These are phyloP conservation scores for Skeletonema grethae DNA, from an alignment of 108 stramenopile genomes.

Conservation along the genomic window DNA sequence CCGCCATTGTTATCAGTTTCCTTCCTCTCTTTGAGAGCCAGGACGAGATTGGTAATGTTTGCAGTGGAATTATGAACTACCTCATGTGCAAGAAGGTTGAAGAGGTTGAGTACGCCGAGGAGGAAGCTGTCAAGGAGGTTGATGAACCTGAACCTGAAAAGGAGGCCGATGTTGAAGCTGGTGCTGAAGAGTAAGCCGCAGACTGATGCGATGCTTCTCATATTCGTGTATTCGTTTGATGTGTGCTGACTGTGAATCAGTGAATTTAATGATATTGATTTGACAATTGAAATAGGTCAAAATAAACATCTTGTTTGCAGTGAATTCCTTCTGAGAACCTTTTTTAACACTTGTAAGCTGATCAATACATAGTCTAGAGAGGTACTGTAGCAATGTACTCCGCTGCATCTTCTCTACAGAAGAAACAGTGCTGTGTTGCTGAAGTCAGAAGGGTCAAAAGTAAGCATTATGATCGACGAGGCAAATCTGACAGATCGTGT, in stretches of 20 bases:
- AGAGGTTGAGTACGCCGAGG: slow-evolving; percentile 26
- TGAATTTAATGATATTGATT: background rate
- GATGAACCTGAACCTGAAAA: slow-evolving; percentile 15
- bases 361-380: too few species aligned
- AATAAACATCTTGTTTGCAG: background rate
- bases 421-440: too few species aligned
- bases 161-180: slow-evolving; percentile 17
- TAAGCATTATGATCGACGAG: too few species aligned
- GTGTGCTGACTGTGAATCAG: background rate
- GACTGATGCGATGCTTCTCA: too few species aligned
- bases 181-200: background rate
- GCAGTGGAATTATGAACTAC: slow-evolving; percentile 54
- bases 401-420: too few species aligned
- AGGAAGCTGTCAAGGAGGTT: slow-evolving; percentile 16
- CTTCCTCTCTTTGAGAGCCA: slow-evolving; percentile 80
- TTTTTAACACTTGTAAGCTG: too few species aligned
- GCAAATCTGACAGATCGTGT: too few species aligned
- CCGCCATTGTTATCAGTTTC: slow-evolving; percentile 72
- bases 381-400: too few species aligned
- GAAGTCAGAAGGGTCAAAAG: too few species aligned
- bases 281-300: background rate
- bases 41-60: slow-evolving; percentile 61
- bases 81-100: slow-evolving; percentile 12
- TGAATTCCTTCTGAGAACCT: background rate
- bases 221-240: slow-evolving; percentile 2